Evolutionary conservation across 1,284 basidiomycete species (phyloP).

Genomic region (Trichosporon ovoides): DNA sequence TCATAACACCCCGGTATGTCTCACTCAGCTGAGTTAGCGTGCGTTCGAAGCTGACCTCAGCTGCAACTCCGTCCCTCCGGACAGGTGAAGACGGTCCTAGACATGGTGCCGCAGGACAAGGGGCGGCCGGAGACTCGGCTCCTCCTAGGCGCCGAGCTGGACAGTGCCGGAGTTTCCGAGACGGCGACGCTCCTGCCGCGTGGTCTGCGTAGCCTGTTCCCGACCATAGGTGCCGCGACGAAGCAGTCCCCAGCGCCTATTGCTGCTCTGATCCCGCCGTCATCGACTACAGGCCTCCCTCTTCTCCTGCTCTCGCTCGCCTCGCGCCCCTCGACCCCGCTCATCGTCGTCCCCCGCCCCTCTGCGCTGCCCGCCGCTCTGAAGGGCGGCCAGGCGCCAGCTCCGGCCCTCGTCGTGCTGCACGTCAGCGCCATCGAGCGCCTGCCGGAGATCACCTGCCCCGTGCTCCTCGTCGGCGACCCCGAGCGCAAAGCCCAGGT

Average conservation of each 20-base stretch:
- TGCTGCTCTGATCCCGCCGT: constrained; percentile 34
- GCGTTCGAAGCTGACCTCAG: constrained; percentile 22
- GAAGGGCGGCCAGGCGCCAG: constrained; percentile 14
- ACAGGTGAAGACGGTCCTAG: constrained; percentile 34
- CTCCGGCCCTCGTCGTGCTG: constrained; percentile 33
- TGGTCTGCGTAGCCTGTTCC: constrained; percentile 38
- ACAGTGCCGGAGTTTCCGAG: constrained; percentile 31
- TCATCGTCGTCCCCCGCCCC: constrained; percentile 33
- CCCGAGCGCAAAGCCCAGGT: constrained; percentile 13
- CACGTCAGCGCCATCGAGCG: constrained; percentile 26
- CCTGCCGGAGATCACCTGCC: constrained; percentile 4
- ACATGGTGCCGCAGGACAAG: constrained; percentile 2
- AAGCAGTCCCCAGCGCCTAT: constrained; percentile 25
- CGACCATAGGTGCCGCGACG: constrained; percentile 14
- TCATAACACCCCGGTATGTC: constrained; percentile 44
- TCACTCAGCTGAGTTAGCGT: no score
- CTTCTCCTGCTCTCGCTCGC: constrained; percentile 38
- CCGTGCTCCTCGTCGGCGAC: constrained; percentile 38
- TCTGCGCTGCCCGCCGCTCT: constrained; percentile 24
- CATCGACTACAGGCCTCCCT: constrained; percentile 31
- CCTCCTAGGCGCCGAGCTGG: neutral
- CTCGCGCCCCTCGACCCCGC: constrained; percentile 25
- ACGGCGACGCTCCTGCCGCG: constrained; percentile 34
- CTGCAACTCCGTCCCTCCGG: constrained; percentile 43
- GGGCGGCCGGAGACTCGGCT: constrained; percentile 8